Evolutionary conservation across 345 rosid genomes (phyloP).

Genomic region (Barbarea vulgaris): DNA sequence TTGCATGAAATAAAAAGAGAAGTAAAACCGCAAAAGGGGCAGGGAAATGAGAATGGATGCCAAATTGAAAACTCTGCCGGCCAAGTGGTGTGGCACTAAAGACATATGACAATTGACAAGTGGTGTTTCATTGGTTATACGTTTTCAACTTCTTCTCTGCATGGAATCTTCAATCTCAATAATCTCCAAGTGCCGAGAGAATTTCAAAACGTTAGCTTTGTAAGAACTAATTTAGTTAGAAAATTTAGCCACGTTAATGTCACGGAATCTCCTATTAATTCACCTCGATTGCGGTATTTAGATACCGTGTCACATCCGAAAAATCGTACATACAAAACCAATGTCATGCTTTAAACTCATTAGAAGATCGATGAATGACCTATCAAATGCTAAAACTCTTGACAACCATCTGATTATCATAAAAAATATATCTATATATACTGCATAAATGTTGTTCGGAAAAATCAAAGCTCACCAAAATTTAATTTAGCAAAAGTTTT

Average conservation of each 20-base stretch:
- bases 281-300: not conserved
- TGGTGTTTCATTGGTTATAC: not conserved
- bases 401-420: no score
- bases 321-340: not conserved
- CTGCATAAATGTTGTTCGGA: not conserved
- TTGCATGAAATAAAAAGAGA: not conserved
- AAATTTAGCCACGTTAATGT: not conserved
- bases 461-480: no score
- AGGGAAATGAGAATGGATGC: constrained; percentile 1
- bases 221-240: no score
- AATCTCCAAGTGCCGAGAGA: not conserved
- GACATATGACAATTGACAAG: no score
- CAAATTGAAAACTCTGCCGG: not conserved
- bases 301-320: not conserved
- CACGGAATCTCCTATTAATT: not conserved
- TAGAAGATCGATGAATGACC: no score
- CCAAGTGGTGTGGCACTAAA: constrained; percentile 13
- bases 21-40: constrained; percentile 1
- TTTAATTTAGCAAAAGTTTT: no score
- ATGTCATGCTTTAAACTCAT: no score
- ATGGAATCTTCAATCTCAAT: not conserved
- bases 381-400: no score
- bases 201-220: not conserved
- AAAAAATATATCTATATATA: no score
- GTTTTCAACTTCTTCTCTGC: not conserved